Evolutionary conservation across 352 stramenopile species (phyloP).

Genomic region (Phytophthora pinifolia): DNA sequence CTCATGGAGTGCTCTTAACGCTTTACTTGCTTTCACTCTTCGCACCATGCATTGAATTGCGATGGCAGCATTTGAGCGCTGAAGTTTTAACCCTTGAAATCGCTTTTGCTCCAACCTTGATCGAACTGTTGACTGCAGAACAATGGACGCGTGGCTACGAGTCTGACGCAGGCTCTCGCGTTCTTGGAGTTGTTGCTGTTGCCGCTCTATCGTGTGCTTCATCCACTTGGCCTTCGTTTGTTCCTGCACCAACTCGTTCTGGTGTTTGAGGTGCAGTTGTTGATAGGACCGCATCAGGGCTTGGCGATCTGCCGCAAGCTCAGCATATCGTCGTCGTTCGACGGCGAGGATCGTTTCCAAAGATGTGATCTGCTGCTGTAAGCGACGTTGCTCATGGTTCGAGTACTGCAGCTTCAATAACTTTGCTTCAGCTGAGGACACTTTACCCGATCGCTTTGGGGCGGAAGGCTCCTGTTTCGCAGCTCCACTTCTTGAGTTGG

Average conservation of each 20-base stretch:
- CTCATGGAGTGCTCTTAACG: constrained; percentile 21
- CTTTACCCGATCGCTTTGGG: constrained; percentile 15
- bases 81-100: constrained; percentile 57
- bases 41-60: constrained; percentile 48
- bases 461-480: constrained; percentile 5
- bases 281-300: constrained; percentile 35
- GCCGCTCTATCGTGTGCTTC: constrained; percentile 38
- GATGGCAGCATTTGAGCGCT: constrained; percentile 36
- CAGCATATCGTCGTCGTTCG: constrained; percentile 32
- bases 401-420: constrained; percentile 24
- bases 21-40: constrained; percentile 7
- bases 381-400: constrained; percentile 25
- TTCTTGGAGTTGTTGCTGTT: constrained; percentile 43
- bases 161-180: constrained; percentile 34
- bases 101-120: constrained; percentile 57
- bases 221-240: constrained; percentile 42
- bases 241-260: constrained; percentile 44
- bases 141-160: constrained; percentile 52
- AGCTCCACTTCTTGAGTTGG: background rate
- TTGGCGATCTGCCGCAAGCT: constrained; percentile 32
- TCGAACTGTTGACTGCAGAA: constrained; percentile 61
- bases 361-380: constrained; percentile 24
- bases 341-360: constrained; percentile 29
- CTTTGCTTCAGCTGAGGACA: constrained; percentile 18
- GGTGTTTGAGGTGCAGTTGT: constrained; percentile 44